Conservation (phyloP, 2,329 filamentous ascomycete genomes). For the Penicillium nordicum region DNA sequence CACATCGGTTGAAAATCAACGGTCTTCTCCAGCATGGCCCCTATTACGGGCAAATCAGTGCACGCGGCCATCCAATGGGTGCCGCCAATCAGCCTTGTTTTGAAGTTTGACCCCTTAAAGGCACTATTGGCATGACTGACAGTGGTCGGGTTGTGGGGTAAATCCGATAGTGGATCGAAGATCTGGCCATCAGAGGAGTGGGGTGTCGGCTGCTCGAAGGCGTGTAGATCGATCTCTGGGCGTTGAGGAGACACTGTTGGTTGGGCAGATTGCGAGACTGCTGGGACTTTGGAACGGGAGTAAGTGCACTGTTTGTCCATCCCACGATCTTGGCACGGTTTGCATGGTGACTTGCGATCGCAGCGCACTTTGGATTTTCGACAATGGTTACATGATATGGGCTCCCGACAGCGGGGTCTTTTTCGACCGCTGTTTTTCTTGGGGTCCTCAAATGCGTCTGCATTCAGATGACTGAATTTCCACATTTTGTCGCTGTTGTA, state of each 20-base stretch:
- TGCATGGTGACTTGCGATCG: slow-evolving; percentile 8
- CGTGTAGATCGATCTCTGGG: background rate
- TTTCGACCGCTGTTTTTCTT: slow-evolving; percentile 7
- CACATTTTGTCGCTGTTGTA: background rate
- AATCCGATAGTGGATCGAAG: background rate
- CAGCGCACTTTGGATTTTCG: slow-evolving; percentile 4
- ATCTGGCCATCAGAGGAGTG: background rate
- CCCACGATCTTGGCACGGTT: slow-evolving; percentile 6
- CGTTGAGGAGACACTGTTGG: background rate
- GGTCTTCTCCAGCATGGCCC: background rate
- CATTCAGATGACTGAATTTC: background rate
- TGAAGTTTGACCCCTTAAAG: background rate
- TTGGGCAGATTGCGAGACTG: background rate
- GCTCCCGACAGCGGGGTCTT: background rate
- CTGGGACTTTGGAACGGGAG: background rate
- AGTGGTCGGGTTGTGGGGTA: background rate
- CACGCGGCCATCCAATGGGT: background rate
- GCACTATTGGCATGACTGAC: background rate
- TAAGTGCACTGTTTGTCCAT: background rate
- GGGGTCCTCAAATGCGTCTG: background rate
- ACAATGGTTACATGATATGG: background rate
- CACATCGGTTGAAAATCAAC: background rate
- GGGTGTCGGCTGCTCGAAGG: background rate
- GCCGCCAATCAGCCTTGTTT: background rate
- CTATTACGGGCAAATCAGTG: background rate